phyloP scores from a whole-genome alignment of 139 green algal genomes.

The Bryopsis sp. region DNA sequence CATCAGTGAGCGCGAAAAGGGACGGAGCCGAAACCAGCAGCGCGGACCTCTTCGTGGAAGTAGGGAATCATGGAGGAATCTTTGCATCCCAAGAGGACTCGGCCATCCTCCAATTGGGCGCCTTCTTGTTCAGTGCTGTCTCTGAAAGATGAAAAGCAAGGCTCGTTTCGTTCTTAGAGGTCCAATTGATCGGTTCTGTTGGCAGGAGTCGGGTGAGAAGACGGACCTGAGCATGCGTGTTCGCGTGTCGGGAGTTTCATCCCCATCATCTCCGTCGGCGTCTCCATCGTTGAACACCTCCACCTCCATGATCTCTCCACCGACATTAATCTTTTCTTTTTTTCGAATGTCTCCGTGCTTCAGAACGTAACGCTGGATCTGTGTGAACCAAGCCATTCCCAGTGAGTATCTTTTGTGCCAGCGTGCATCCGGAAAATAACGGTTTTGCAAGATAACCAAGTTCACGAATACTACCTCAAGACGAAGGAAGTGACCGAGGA shows the following conservation, averaged over 20 bases:
- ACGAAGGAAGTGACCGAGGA: slow-evolving; percentile 13
- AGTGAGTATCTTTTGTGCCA: too few species aligned
- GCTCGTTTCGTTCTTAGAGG: neutral
- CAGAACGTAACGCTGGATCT: slow-evolving; percentile 15
- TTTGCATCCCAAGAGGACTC: neutral
- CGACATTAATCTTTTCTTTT: neutral
- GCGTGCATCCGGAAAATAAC: too few species aligned
- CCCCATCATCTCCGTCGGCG: neutral
- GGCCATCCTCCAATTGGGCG: neutral
- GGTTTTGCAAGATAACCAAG: neutral
- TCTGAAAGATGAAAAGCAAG: neutral
- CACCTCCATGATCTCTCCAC: neutral
- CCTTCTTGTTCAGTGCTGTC: slow-evolving; percentile 7
- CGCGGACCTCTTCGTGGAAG: slow-evolving; percentile 1
- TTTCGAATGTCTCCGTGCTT: slow-evolving; percentile 13
- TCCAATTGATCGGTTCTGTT: neutral
- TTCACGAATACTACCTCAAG: slow-evolving; percentile 3
- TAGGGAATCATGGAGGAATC: slow-evolving; percentile 2
- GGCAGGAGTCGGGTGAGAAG: neutral
- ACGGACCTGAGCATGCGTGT: neutral
- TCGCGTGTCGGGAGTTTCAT: neutral
- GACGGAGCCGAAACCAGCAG: neutral
- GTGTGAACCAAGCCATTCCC: neutral
- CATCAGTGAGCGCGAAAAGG: neutral
- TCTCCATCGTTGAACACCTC: slow-evolving; percentile 1